Conservation (phyloP, 768 basidiomycete genomes). For the Macrolepiota dolichaula region DNA sequence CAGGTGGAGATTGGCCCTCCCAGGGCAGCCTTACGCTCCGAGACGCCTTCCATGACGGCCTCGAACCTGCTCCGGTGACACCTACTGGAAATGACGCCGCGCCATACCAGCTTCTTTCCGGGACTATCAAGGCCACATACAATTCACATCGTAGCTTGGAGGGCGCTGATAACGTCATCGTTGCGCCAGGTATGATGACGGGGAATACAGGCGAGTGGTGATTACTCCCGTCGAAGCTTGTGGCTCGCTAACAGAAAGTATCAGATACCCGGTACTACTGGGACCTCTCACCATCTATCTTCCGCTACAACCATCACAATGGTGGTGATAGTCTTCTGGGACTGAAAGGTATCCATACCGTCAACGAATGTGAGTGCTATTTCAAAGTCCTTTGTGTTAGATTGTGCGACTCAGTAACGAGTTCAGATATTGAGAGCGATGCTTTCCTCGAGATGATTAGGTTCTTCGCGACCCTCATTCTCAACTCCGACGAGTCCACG, state of each 20-base stretch:
- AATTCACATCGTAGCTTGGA: slow-evolving; percentile 41
- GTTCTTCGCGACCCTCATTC: slow-evolving; percentile 61
- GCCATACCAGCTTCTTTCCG: slow-evolving; percentile 53
- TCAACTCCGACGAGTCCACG: slow-evolving; percentile 63
- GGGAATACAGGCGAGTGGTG: slow-evolving; percentile 50
- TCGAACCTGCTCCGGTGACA: slow-evolving; percentile 70
- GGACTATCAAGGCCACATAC: slow-evolving; percentile 62
- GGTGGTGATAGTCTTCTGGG: slow-evolving; percentile 27
- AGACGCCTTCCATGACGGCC: slow-evolving; percentile 43
- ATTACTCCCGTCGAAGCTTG: neutral
- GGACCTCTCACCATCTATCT: slow-evolving; percentile 58
- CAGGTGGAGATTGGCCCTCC: slow-evolving; percentile 27
- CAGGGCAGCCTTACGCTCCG: slow-evolving; percentile 48
- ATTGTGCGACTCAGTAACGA: neutral
- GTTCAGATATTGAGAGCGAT: slow-evolving; percentile 44
- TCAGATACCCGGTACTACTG: slow-evolving; percentile 60
- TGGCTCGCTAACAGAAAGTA: slow-evolving; percentile 11
- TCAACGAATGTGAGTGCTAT: slow-evolving; percentile 58
- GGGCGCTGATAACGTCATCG: slow-evolving; percentile 33
- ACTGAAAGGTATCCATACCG: slow-evolving; percentile 55
- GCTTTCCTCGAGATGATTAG: slow-evolving; percentile 60
- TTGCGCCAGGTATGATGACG: slow-evolving; percentile 54
- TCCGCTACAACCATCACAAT: slow-evolving; percentile 58
- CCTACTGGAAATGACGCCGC: slow-evolving; percentile 39
- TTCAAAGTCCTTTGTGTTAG: neutral